A percentile compares a stretch with the other conserved stretches of the same genome.
These are phyloP conservation scores for Fusarium sp. DNA, from an alignment of 2,329 filamentous ascomycete genomes.

Conservation along the genomic window DNA sequence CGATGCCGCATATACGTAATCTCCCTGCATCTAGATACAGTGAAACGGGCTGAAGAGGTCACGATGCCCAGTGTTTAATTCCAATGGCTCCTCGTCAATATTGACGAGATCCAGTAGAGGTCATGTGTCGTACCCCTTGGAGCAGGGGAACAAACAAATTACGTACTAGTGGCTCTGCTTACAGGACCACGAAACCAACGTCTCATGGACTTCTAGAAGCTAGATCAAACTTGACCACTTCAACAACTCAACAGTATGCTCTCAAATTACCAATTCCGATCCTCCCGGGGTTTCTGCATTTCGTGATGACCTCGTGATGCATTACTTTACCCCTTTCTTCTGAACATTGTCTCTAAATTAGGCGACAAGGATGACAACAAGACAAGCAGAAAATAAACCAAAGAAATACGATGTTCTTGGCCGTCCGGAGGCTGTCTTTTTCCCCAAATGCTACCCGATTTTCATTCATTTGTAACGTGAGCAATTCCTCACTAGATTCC, in stretches of 20 bases:
- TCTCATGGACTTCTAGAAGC: conserved; percentile 22
- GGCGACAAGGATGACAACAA: not conserved
- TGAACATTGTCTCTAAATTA: not conserved
- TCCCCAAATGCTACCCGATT: not conserved
- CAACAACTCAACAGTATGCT: conserved; percentile 21
- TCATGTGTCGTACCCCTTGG: conserved; percentile 43
- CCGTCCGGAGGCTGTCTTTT: not conserved
- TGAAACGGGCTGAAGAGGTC: conserved; percentile 38
- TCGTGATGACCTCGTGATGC: not conserved
- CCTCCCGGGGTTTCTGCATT: not conserved
- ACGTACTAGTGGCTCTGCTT: conserved; percentile 45
- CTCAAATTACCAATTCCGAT: not conserved
- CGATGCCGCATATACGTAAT: conserved; percentile 28
- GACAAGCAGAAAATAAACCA: not conserved
- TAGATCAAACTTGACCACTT: conserved; percentile 17
- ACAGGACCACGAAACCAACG: conserved; percentile 19
- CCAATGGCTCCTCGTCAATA: conserved; percentile 37
- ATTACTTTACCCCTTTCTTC: not conserved
- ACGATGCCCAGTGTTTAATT: conserved; percentile 50
- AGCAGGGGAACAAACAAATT: conserved; percentile 42
- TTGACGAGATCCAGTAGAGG: conserved; percentile 44
- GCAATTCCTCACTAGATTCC: not conserved
- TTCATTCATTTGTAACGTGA: not conserved
- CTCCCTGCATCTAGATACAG: conserved; percentile 15
- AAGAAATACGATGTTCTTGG: not conserved